Percentiles rank a stretch among this genome's conserved stretches.
Evolutionary conservation across 495 filamentous ascomycete genomes (phyloP).

Genomic region (Trichoderma virens): DNA sequence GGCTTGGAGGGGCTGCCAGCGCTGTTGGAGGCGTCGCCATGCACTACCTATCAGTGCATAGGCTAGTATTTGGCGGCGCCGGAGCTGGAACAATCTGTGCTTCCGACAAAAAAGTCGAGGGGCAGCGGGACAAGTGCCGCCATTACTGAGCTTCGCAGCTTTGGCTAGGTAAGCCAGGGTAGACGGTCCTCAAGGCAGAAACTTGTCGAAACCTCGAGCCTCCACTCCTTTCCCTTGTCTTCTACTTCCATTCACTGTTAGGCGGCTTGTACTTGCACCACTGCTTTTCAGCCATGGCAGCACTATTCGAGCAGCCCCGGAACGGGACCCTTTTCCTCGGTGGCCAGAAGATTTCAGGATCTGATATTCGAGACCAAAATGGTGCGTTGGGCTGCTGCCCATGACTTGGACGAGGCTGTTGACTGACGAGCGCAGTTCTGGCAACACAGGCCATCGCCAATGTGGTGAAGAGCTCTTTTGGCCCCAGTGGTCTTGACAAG

Average conservation of each 20-base stretch:
- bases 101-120: slow-evolving; percentile 12
- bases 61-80: too few relatives aligned
- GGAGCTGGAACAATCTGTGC: slow-evolving; percentile 8
- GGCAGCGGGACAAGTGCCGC: slow-evolving; percentile 10
- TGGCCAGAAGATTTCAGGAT: slow-evolving; percentile 81
- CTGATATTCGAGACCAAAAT: slow-evolving; percentile 88
- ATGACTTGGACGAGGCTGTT: slow-evolving; percentile 16
- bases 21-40: background rate
- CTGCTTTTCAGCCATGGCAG: slow-evolving; percentile 52
- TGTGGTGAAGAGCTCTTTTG: slow-evolving; percentile 98
- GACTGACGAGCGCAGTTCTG: slow-evolving; percentile 52
- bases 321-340: slow-evolving; percentile 85
- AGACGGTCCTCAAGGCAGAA: slow-evolving; percentile 5
- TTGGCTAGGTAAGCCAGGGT: slow-evolving; percentile 5
- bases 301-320: slow-evolving; percentile 74
- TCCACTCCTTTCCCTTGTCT: background rate
- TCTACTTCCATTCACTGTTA: background rate
- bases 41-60: too few relatives aligned
- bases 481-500: slow-evolving; percentile 94
- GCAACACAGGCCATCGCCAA: slow-evolving; percentile 96
- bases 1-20: background rate
- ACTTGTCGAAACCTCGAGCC: background rate
- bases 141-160: slow-evolving; percentile 7
- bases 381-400: slow-evolving; percentile 40
- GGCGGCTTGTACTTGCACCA: background rate